These are phyloP conservation scores for Lactarius tabidus DNA, from an alignment of 768 basidiomycete genomes.

Conservation along the genomic window DNA sequence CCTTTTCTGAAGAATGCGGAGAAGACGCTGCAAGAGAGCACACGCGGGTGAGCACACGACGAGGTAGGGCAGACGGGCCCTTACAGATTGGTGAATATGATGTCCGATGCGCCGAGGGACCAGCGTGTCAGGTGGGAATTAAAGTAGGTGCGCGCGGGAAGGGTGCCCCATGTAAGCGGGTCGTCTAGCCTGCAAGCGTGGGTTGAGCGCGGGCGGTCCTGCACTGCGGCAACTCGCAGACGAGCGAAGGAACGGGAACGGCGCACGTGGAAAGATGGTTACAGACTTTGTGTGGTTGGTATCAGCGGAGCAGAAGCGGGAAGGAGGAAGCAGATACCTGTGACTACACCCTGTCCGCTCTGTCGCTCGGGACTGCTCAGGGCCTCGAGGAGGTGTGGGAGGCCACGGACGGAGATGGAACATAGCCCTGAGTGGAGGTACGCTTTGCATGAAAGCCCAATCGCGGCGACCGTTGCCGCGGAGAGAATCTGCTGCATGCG, in stretches of 20 bases:
- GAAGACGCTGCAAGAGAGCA: constrained; percentile 51
- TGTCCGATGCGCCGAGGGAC: constrained; percentile 89
- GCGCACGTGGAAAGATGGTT: constrained; percentile 92
- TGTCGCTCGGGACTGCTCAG: constrained; percentile 46
- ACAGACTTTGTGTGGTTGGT: constrained; percentile 51
- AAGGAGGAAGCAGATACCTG: constrained; percentile 42
- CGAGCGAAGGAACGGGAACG: constrained; percentile 19
- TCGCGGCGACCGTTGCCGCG: constrained; percentile 53
- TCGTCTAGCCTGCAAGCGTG: constrained; percentile 61
- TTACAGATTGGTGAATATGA: constrained; percentile 92
- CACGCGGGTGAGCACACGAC: constrained; percentile 25
- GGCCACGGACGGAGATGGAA: constrained; percentile 65
- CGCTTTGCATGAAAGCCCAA: constrained; percentile 77
- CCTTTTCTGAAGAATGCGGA: constrained; percentile 83
- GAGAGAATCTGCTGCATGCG: constrained; percentile 38
- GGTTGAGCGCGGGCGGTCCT: background rate
- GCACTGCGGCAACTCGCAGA: background rate
- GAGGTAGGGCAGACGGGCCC: constrained; percentile 27
- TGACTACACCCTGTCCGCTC: constrained; percentile 62
- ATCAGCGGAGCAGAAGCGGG: background rate
- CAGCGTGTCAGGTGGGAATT: constrained; percentile 66
- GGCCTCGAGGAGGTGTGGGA: constrained; percentile 59
- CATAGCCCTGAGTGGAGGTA: constrained; percentile 65
- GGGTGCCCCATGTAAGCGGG: constrained; percentile 82
- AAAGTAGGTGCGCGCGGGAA: constrained; percentile 62